phyloP scores from a whole-genome alignment of 305 asterid species.

The Petunia hybrid region DNA sequence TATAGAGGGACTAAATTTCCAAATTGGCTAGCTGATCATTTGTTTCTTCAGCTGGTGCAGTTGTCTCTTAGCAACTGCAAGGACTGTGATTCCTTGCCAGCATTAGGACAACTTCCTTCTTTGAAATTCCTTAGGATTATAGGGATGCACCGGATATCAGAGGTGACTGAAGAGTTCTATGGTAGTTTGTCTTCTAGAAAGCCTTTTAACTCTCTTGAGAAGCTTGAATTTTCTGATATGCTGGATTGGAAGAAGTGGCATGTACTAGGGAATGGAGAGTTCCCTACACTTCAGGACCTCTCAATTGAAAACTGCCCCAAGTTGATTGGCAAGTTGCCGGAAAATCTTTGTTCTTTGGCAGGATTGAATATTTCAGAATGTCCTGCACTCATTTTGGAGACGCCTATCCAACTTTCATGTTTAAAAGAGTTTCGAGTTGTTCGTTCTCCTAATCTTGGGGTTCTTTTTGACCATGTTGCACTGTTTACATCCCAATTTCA shows the following conservation, averaged over 20 bases:
- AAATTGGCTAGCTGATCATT: no score
- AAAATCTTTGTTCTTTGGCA: slow-evolving; percentile 12
- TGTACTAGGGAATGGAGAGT: background rate
- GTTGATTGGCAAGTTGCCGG: slow-evolving; percentile 27
- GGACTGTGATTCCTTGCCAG: no score
- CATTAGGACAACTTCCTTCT: no score
- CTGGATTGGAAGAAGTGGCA: slow-evolving; percentile 37
- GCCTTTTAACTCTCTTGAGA: slow-evolving; percentile 30
- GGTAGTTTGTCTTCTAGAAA: slow-evolving; percentile 11
- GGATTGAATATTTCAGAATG: background rate
- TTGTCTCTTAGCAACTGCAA: no score
- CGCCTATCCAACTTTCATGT: background rate
- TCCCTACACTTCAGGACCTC: slow-evolving; percentile 28
- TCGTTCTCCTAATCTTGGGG: background rate
- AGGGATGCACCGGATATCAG: no score
- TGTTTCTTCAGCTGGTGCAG: no score
- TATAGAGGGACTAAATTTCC: no score
- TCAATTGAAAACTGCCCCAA: slow-evolving; percentile 23
- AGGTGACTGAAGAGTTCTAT: background rate
- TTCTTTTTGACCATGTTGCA: background rate
- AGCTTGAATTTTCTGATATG: slow-evolving; percentile 31
- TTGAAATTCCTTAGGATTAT: no score
- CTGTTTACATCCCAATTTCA: background rate
- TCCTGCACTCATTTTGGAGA: slow-evolving; percentile 9
- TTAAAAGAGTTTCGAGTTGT: background rate